A percentile compares a stretch with the other conserved stretches of the same genome.
phyloP scores from a whole-genome alignment of 1,284 basidiomycete species.

The Somion occarium region DNA sequence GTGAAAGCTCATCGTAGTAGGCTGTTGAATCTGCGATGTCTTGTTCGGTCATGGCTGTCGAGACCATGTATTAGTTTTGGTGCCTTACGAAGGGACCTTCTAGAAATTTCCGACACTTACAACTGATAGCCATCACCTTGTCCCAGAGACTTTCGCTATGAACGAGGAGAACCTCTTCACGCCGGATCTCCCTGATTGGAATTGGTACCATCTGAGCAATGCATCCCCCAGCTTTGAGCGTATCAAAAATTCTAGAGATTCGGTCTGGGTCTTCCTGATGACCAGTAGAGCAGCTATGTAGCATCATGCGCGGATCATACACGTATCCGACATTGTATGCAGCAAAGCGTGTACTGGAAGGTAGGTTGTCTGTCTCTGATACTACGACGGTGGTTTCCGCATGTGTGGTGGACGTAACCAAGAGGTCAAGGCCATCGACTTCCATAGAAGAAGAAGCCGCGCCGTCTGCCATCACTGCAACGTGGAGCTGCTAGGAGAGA shows the following conservation, averaged over 20 bases:
- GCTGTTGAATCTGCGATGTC: conserved; percentile 67
- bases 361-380: neutral
- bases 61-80: conserved; percentile 5
- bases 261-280: conserved; percentile 91
- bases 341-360: neutral
- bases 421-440: neutral
- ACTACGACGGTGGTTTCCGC: neutral
- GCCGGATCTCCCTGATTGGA: conserved; percentile 67
- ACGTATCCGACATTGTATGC: conserved; percentile 67
- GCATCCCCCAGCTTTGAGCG: conserved; percentile 59
- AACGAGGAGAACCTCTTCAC: conserved; percentile 82
- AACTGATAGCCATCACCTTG: conserved; percentile 74
- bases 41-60: conserved; percentile 67
- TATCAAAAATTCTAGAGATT: conserved; percentile 75
- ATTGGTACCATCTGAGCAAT: conserved; percentile 75
- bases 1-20: conserved; percentile 86
- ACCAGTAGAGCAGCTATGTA: conserved; percentile 61
- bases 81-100: conserved; percentile 5
- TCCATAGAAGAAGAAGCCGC: neutral
- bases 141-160: conserved; percentile 91
- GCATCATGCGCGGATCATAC: conserved; percentile 85
- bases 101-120: conserved; percentile 41
- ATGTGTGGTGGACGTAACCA: neutral
- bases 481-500: too few species aligned
- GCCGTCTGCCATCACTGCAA: neutral